Evolutionary conservation across 352 stramenopile genomes (phyloP).

Genomic region (Phytophthora quininea): DNA sequence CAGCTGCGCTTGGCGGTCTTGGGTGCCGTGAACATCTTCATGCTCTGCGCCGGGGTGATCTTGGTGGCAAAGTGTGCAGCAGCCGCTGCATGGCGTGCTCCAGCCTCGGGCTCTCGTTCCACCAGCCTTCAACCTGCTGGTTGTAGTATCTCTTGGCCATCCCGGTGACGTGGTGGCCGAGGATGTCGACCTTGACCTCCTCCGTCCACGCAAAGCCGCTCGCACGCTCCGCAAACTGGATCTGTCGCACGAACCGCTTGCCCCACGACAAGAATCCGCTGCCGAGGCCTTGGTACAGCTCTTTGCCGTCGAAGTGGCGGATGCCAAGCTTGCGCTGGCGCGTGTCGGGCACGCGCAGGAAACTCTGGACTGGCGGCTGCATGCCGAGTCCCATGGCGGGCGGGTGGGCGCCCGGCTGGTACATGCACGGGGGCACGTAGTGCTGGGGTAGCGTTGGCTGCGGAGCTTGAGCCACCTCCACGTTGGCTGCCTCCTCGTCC

Average conservation of each 20-base stretch:
- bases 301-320: conserved; percentile 14
- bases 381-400: not conserved
- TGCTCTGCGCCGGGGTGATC: conserved; percentile 17
- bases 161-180: conserved; percentile 4
- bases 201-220: conserved; percentile 2
- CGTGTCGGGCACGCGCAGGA: conserved; percentile 8
- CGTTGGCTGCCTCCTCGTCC: not conserved
- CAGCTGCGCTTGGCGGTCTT: conserved; percentile 14
- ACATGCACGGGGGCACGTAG: conserved; percentile 8
- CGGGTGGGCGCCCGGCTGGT: conserved; percentile 3
- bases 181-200: conserved; percentile 5
- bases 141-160: conserved; percentile 25
- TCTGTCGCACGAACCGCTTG: not conserved
- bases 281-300: conserved; percentile 18
- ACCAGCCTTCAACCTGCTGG: conserved; percentile 14
- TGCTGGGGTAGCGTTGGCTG: not conserved
- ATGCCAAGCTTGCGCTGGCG: conserved; percentile 16
- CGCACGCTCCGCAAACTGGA: not conserved
- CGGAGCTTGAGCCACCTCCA: not conserved
- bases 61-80: conserved; percentile 16
- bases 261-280: conserved; percentile 8
- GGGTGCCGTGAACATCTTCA: conserved; percentile 19
- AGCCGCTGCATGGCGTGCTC: conserved; percentile 17
- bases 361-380: not conserved
- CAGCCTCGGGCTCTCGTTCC: conserved; percentile 4